phyloP scores from a whole-genome alignment of 352 stramenopile species.

The Globisporangium nunn region DNA sequence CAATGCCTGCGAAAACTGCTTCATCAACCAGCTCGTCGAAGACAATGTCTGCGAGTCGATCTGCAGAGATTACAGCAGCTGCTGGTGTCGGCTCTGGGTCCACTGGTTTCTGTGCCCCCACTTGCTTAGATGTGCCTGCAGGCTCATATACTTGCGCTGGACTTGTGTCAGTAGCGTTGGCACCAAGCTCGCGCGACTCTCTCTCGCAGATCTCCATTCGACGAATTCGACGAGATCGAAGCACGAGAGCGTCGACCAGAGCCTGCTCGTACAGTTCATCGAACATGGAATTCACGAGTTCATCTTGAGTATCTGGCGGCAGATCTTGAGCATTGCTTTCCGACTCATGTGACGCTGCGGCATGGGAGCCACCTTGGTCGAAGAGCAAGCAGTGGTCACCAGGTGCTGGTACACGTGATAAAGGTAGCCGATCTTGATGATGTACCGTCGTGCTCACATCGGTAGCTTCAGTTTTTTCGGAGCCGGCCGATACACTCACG shows the following conservation, averaged over 20 bases:
- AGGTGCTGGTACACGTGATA: too few species aligned
- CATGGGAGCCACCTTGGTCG: background rate
- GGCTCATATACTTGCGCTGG: background rate
- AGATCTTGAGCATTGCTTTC: background rate
- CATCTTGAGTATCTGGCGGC: background rate
- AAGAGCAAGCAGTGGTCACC: too few species aligned
- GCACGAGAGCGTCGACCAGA: background rate
- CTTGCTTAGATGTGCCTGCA: background rate
- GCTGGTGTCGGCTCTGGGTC: background rate
- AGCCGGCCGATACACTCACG: background rate
- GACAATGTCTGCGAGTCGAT: conserved; percentile 1
- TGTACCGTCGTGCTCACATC: background rate
- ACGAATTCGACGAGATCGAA: background rate
- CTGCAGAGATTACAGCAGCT: background rate
- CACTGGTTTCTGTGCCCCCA: too few species aligned
- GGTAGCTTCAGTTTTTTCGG: background rate
- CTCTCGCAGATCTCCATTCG: background rate
- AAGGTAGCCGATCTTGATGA: background rate
- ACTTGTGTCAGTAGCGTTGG: background rate
- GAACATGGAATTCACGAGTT: background rate
- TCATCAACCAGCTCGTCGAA: conserved; percentile 6
- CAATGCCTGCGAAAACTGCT: background rate
- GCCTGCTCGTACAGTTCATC: background rate
- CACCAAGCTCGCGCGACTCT: background rate
- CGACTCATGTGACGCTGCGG: background rate